These are phyloP conservation scores for Citrullus mucosospermus DNA, from an alignment of 306 rosid species.

Conservation along the genomic window DNA sequence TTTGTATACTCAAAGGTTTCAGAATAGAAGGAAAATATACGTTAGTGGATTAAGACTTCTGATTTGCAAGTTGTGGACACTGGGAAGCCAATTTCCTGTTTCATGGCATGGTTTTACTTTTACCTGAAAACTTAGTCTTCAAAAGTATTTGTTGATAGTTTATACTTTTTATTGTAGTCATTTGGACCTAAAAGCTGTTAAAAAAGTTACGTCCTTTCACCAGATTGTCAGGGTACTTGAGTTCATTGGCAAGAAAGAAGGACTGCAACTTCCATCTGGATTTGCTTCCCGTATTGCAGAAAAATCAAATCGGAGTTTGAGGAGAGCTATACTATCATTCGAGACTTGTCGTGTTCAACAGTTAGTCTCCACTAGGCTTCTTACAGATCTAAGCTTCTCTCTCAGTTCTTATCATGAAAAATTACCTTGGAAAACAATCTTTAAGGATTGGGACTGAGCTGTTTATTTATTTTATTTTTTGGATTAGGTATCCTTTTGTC, in stretches of 20 bases:
- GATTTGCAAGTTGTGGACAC: not conserved
- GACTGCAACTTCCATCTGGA: conserved; percentile 63
- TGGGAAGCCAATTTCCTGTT: not conserved
- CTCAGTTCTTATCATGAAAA: not conserved
- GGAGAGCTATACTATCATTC: conserved; percentile 75
- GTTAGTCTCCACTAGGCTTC: conserved; percentile 30
- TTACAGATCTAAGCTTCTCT: not conserved
- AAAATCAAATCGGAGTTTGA: conserved; percentile 67
- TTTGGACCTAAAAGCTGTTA: not conserved
- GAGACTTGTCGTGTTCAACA: conserved; percentile 92
- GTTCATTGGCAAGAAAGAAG: conserved; percentile 77
- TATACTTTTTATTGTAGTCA: not conserved
- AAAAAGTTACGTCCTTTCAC: not conserved
- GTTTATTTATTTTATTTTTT: conserved; percentile 10
- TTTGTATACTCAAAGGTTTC: not conserved
- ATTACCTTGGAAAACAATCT: not conserved
- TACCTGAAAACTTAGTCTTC: not conserved
- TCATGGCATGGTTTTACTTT: not conserved
- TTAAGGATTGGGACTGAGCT: conserved; percentile 10
- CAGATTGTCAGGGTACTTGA: conserved; percentile 70
- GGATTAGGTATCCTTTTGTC: conserved; percentile 75
- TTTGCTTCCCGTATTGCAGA: conserved; percentile 66
- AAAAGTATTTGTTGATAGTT: not conserved
- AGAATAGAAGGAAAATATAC: not conserved
- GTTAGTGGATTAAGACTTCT: not conserved